Conservation (phyloP, 768 basidiomycete species). For the Tricholomella constricta region DNA sequence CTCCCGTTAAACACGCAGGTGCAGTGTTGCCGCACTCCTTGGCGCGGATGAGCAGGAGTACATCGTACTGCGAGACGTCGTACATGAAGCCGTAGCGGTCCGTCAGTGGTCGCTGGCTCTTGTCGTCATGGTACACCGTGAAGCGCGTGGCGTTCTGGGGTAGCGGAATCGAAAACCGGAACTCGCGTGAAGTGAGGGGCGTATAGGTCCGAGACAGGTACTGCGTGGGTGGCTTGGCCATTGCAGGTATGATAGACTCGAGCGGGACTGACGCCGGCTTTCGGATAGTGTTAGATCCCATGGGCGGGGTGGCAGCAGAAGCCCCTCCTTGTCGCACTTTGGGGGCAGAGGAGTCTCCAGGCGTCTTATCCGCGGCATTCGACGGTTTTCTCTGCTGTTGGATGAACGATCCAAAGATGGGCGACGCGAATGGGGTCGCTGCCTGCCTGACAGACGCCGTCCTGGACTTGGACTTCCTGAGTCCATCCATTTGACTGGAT, state of each 20-base stretch:
- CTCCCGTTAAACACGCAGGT: conserved; percentile 83
- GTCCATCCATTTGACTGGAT: conserved; percentile 32
- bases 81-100: conserved; percentile 93
- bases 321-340: conserved; percentile 33
- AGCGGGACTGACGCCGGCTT: conserved; percentile 61
- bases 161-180: conserved; percentile 68
- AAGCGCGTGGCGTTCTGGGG: conserved; percentile 58
- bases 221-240: conserved; percentile 80
- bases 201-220: conserved; percentile 78
- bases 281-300: conserved; percentile 13
- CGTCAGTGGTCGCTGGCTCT: conserved; percentile 63
- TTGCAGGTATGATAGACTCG: conserved; percentile 82
- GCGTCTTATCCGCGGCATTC: conserved; percentile 11
- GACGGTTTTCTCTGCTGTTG: conserved; percentile 50
- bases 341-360: conserved; percentile 22
- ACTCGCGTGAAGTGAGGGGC: conserved; percentile 71
- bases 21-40: conserved; percentile 73
- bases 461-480: conserved; percentile 36
- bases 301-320: conserved; percentile 6
- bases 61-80: conserved; percentile 80
- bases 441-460: conserved; percentile 37
- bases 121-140: conserved; percentile 50
- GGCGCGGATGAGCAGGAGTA: conserved; percentile 72
- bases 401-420: conserved; percentile 59
- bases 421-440: conserved; percentile 49